A percentile compares a stretch with the other conserved stretches of the same genome.
Conservation (phyloP, 805 yeast genomes). For the Candida sithepensis region DNA sequence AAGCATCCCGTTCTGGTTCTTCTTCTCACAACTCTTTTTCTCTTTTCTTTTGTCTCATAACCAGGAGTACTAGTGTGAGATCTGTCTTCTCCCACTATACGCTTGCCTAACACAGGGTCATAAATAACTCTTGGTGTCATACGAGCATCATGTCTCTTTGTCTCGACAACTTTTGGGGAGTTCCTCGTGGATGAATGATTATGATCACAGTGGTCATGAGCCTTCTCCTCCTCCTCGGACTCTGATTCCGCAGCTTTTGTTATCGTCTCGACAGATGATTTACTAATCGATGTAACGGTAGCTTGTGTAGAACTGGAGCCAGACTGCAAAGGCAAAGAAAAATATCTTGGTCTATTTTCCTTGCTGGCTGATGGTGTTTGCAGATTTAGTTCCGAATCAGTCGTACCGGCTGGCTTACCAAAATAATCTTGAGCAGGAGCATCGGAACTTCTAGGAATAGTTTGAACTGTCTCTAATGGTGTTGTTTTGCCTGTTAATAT, state of each 20-base stretch:
- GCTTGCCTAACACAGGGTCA: conserved; percentile 12
- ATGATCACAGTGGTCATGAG: neutral
- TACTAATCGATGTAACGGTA: neutral
- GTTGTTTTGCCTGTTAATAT: conserved; percentile 5
- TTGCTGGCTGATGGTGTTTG: neutral
- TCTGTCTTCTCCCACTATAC: conserved; percentile 3
- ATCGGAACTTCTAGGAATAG: neutral
- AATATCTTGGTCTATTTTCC: conserved; percentile 4
- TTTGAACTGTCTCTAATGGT: neutral
- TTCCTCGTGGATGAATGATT: neutral
- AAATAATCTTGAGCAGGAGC: neutral
- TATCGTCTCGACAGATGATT: neutral
- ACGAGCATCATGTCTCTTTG: neutral
- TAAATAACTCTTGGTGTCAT: neutral
- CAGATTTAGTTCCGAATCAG: neutral
- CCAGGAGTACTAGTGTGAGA: conserved; percentile 2
- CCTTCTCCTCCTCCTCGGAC: neutral
- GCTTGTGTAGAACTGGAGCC: neutral
- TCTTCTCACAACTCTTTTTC: conserved; percentile 44
- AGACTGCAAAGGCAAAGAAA: conserved; percentile 2
- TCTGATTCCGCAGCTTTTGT: neutral
- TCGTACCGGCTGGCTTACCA: neutral
- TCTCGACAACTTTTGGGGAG: neutral
- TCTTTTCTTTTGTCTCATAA: conserved; percentile 31
- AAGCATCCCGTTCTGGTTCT: conserved; percentile 74